These are phyloP conservation scores for Globisporangium viniferum DNA, from an alignment of 352 stramenopile species.

Conservation along the genomic window DNA sequence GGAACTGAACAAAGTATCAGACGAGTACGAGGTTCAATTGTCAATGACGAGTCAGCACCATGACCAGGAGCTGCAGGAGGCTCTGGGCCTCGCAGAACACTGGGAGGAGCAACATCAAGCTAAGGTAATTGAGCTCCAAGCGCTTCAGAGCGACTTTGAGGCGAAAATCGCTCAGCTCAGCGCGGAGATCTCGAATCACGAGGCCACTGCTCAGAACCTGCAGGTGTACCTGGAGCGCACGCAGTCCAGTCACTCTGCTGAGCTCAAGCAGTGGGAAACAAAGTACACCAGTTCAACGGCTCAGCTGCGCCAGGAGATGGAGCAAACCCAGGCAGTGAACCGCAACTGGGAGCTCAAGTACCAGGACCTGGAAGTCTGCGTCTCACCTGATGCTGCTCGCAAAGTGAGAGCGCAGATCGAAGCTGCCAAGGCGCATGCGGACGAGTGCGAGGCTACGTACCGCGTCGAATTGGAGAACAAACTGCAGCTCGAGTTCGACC, in stretches of 20 bases:
- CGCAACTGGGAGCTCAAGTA: slow-evolving; percentile 10
- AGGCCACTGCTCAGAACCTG: neutral
- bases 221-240: slow-evolving; percentile 6
- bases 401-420: neutral
- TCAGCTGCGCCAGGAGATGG: neutral
- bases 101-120: neutral
- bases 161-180: neutral
- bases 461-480: slow-evolving; percentile 15
- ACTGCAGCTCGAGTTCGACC: slow-evolving; percentile 18
- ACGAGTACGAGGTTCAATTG: neutral
- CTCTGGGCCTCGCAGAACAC: neutral
- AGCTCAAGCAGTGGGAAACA: neutral
- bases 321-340: neutral
- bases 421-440: neutral
- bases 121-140: neutral
- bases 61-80: neutral
- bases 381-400: neutral
- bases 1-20: neutral
- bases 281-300: neutral
- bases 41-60: neutral
- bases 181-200: slow-evolving; percentile 1
- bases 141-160: slow-evolving; percentile 1
- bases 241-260: neutral
- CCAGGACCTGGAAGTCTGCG: slow-evolving; percentile 7
- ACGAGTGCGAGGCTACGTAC: slow-evolving; percentile 13